These are phyloP conservation scores for Phytophthora multivora DNA, from an alignment of 352 stramenopile species.

Conservation along the genomic window DNA sequence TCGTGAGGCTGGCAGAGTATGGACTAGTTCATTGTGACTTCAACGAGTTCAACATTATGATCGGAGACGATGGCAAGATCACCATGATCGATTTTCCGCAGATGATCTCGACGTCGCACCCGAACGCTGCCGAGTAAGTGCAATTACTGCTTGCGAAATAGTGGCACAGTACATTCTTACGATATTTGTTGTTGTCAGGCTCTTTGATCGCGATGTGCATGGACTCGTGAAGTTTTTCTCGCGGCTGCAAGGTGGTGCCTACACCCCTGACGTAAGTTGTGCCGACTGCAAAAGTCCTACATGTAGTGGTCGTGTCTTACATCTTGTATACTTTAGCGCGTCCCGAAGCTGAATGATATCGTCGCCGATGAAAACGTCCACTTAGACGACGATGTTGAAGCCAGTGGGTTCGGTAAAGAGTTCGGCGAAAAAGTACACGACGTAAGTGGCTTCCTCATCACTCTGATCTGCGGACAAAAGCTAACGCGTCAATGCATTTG, in stretches of 20 bases:
- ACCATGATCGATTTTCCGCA: slow-evolving; percentile 99
- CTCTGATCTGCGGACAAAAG: not conserved
- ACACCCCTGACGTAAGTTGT: slow-evolving; percentile 84
- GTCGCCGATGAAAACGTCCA: slow-evolving; percentile 61
- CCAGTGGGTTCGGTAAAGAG: slow-evolving; percentile 83
- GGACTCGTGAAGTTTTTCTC: slow-evolving; percentile 97
- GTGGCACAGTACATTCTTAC: slow-evolving; percentile 9
- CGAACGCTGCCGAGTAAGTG: slow-evolving; percentile 96
- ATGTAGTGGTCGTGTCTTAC: too few species aligned
- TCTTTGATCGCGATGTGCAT: slow-evolving; percentile 96
- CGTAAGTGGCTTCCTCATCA: slow-evolving; percentile 34
- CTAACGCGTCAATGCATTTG: slow-evolving; percentile 13
- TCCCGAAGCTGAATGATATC: slow-evolving; percentile 71
- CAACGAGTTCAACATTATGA: slow-evolving; percentile 99
- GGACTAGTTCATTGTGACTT: slow-evolving; percentile 99
- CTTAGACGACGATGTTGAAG: slow-evolving; percentile 74
- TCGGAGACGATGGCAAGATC: slow-evolving; percentile 92
- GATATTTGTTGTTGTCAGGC: slow-evolving; percentile 35
- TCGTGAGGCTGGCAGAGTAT: slow-evolving; percentile 96
- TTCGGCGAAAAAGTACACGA: slow-evolving; percentile 74
- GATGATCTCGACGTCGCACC: slow-evolving; percentile 99
- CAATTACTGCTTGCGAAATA: not conserved
- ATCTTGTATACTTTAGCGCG: slow-evolving; percentile 32
- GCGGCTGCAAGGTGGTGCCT: slow-evolving; percentile 77
- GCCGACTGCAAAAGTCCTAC: too few species aligned